phyloP scores from a whole-genome alignment of 495 filamentous ascomycete genomes.

The Massariosphaeria phaeospora region DNA sequence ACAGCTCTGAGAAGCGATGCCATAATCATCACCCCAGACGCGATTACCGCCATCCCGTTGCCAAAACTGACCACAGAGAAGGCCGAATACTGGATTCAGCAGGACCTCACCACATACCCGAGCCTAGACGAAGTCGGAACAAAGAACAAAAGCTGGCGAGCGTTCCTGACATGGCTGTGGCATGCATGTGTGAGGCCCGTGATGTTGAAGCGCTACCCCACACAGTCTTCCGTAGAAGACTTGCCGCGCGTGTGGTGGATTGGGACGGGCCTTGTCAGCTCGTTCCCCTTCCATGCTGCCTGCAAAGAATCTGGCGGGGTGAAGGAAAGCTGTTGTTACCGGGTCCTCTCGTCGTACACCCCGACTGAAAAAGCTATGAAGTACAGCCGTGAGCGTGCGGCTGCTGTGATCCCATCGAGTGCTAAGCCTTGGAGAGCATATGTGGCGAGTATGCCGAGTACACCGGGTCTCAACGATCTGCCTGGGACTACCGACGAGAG shows the following conservation, averaged over 20 bases:
- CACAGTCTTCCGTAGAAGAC: background rate
- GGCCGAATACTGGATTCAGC: conserved; percentile 6
- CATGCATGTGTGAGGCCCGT: conserved; percentile 7
- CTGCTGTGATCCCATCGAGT: background rate
- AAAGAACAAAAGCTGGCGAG: conserved; percentile 2
- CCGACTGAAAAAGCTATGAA: conserved; percentile 23
- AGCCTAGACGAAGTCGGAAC: background rate
- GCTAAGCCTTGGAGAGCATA: background rate
- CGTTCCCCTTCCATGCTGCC: conserved; percentile 27
- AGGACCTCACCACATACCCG: background rate
- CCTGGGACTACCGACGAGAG: no score
- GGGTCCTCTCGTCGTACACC: conserved; percentile 26
- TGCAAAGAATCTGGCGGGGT: conserved; percentile 1
- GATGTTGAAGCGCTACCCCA: background rate
- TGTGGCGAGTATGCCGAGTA: background rate
- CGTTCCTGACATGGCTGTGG: conserved; percentile 19
- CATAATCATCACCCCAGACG: conserved; percentile 4
- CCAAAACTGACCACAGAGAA: conserved; percentile 4
- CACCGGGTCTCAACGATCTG: no score
- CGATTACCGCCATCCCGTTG: background rate
- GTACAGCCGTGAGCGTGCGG: conserved; percentile 6
- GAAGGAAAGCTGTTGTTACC: conserved; percentile 5
- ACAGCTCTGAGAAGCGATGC: conserved; percentile 14
- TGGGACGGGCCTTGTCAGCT: conserved; percentile 18
- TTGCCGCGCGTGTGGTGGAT: conserved; percentile 23